Conservation (phyloP, 805 yeast genomes). For the Yarrowia sp. region DNA sequence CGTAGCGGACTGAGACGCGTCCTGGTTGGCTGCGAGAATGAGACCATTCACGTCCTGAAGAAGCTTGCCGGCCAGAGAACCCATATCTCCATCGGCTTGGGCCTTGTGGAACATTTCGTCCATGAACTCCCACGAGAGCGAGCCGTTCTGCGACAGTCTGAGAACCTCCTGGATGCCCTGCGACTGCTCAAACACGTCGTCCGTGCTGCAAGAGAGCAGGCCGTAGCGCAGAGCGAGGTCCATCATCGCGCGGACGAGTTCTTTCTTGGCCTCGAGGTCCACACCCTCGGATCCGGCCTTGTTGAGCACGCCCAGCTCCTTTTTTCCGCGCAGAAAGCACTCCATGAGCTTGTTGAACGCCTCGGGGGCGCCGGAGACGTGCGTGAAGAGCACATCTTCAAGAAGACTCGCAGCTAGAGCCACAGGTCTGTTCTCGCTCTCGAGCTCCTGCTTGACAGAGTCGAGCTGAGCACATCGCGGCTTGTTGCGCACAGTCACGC, state of each 20-base stretch:
- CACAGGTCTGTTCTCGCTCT: neutral
- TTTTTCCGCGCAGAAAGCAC: constrained; percentile 2
- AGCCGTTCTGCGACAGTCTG: neutral
- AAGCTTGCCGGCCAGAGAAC: neutral
- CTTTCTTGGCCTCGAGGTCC: neutral
- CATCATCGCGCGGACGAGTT: neutral
- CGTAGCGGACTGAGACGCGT: constrained; percentile 34
- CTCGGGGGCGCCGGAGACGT: neutral
- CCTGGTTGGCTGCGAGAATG: constrained; percentile 1
- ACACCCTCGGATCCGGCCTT: neutral
- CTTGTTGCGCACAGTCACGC: neutral
- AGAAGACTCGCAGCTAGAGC: neutral
- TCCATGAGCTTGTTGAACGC: constrained; percentile 21
- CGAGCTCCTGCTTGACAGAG: constrained; percentile 4
- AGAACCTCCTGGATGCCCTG: neutral
- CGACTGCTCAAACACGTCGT: constrained; percentile 23
- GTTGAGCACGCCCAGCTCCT: neutral
- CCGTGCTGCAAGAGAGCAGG: constrained; percentile 9
- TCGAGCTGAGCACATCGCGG: neutral
- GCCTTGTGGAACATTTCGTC: constrained; percentile 2
- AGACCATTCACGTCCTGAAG: constrained; percentile 4
- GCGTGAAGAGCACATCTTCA: constrained; percentile 9
- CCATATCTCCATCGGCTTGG: neutral
- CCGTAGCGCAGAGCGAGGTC: constrained; percentile 3
- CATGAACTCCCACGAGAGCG: constrained; percentile 13